Base-by-base conservation (phyloP, 768 basidiomycete genomes). In the Amanita phalloides region DNA sequence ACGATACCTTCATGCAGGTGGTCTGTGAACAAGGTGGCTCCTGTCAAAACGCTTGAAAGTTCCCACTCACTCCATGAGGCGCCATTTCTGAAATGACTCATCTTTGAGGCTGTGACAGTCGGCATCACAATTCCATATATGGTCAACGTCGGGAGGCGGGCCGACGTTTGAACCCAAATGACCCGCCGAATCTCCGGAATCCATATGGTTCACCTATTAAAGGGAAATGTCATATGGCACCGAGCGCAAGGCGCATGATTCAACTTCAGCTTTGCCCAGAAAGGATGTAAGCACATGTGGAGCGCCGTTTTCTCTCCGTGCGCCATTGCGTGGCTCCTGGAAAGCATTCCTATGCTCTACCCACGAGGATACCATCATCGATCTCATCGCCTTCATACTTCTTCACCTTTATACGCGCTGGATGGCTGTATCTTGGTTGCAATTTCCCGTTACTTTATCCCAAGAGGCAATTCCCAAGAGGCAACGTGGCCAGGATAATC, bases 1-100 rank as follows among this genome's bases (percentile, higher is more conserved):
- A 45, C 44, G 30, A 23, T 45, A 45, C 44, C 44, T 45, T 45
- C 44, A 45, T 26, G 44, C 25, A 45, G 44, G 30, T 45, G 44
- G 44, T 32, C 1, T 45, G 44, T 45, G 44, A 45, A 45, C 44
- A 32, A 26, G 44, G 44, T 45, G 44, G 44, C 26, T 45, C 11
- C 44, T 45, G 44, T 45, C 13, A 45, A 45, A 42, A 23, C 21
- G 17, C 41, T 21, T 17, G 17, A 17, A 45, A 26, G 44, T 45
- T 45, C 44, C 44, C 44, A 45, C 44, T 45, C 10, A 30, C 9
- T 21, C 39, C 41, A 42, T 23, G 41, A 42, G 41, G 30, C 13
- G 28, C 44, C 25, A 17, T 17, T 17, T 17, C 17, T 17, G 44
- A 45, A 45, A 45, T 45, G 44, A 42, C 41, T 42, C 41, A 42